These are phyloP conservation scores for Heliophila coronopifolia DNA, from an alignment of 441 rosid genomes.

Conservation along the genomic window DNA sequence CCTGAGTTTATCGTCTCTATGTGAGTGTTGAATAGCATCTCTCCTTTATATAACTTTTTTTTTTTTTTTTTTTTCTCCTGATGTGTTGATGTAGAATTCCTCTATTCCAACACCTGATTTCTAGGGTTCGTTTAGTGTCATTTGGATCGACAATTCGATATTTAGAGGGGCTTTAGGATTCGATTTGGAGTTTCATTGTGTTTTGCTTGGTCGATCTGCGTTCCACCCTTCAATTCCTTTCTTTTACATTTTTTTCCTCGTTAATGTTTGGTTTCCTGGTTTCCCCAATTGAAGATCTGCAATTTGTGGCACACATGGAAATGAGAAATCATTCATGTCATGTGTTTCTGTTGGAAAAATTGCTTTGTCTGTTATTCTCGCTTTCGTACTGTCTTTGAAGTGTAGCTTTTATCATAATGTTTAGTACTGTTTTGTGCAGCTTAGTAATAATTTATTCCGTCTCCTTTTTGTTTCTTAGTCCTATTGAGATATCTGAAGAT, in stretches of 20 bases:
- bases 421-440: background rate
- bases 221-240: slow-evolving; percentile 20
- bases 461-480: slow-evolving; percentile 1
- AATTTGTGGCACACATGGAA: no score
- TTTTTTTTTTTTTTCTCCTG: slow-evolving; percentile 14
- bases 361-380: slow-evolving; percentile 14
- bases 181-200: slow-evolving; percentile 29
- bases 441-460: slow-evolving; percentile 1
- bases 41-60: slow-evolving; percentile 8
- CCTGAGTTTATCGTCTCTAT: slow-evolving; percentile 21
- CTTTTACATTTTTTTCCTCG: no score
- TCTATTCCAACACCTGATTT: slow-evolving; percentile 26
- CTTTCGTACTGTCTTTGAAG: no score
- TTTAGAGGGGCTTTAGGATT: slow-evolving; percentile 33
- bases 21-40: slow-evolving; percentile 29
- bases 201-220: slow-evolving; percentile 45
- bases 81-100: slow-evolving; percentile 1
- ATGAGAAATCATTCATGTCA: no score
- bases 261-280: no score
- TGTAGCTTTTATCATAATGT: background rate
- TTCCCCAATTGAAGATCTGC: no score
- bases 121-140: slow-evolving; percentile 25
- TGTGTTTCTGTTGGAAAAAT: slow-evolving; percentile 16
- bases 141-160: slow-evolving; percentile 35
- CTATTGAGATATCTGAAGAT: slow-evolving; percentile 11